Conservation (phyloP, 257 asterid genomes). For the Solanum chmielewskii region DNA sequence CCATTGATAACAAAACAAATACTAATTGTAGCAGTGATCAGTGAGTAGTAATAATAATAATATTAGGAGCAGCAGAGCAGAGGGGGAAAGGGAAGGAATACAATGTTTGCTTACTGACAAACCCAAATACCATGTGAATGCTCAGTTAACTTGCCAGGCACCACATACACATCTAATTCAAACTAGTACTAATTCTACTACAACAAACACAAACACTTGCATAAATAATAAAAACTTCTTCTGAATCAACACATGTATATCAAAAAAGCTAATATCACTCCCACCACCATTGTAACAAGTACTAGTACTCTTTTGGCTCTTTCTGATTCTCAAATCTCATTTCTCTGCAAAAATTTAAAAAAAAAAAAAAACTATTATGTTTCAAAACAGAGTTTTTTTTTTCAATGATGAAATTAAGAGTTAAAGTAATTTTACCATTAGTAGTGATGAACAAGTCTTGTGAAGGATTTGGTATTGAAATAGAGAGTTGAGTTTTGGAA, state of each 20-base stretch:
- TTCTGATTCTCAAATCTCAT: conserved; percentile 22
- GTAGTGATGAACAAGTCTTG: conserved; percentile 74
- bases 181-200: neutral
- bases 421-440: conserved; percentile 23
- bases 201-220: neutral
- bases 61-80: neutral
- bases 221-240: neutral
- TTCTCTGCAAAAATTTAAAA: conserved; percentile 28
- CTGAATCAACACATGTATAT: conserved; percentile 2
- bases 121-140: neutral
- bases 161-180: conserved; percentile 3
- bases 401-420: neutral
- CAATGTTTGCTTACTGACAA: neutral
- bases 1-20: neutral
- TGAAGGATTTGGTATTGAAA: conserved; percentile 45
- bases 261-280: conserved; percentile 12
- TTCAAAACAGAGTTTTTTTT: neutral
- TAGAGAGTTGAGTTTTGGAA: conserved; percentile 50
- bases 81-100: neutral
- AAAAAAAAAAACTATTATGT: neutral
- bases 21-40: neutral
- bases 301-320: conserved; percentile 24
- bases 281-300: conserved; percentile 22
- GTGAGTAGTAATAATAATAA: neutral
- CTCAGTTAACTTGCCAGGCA: neutral